These are phyloP conservation scores for Petunia hybrid DNA, from an alignment of 305 asterid genomes.

Conservation along the genomic window DNA sequence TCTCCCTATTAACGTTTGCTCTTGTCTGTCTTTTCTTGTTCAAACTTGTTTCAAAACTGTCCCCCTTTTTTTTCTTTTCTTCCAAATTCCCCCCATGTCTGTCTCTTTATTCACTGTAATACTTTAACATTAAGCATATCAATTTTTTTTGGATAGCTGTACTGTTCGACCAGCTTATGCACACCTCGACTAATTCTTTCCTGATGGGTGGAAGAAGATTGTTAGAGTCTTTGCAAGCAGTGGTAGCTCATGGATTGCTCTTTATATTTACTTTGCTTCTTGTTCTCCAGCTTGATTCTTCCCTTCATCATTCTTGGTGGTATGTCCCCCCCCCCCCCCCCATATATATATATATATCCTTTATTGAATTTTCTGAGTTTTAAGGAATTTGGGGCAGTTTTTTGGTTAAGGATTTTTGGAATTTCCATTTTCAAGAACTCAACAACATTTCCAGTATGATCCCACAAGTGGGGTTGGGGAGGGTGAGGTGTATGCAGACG, in stretches of 20 bases:
- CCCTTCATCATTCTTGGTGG: constrained; percentile 82
- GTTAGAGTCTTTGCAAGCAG: constrained; percentile 77
- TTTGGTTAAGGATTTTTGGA: not conserved
- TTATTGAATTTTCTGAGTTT: constrained; percentile 17
- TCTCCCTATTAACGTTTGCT: not conserved
- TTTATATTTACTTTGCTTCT: constrained; percentile 76
- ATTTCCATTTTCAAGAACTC: not conserved
- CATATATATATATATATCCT: not conserved
- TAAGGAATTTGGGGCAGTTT: not conserved
- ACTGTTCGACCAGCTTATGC: not conserved
- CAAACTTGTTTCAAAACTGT: not conserved
- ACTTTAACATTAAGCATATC: not conserved
- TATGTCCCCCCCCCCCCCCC: constrained; percentile 39
- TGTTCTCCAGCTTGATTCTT: constrained; percentile 75
- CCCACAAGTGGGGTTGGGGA: too few relatives aligned
- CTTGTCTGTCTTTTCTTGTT: not conserved
- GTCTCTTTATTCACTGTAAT: not conserved
- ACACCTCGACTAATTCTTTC: not conserved
- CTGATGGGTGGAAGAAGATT: constrained; percentile 78
- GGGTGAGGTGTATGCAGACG: too few relatives aligned
- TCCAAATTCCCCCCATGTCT: not conserved
- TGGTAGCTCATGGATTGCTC: constrained; percentile 82
- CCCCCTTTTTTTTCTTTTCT: too few relatives aligned
- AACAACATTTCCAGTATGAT: too few relatives aligned
- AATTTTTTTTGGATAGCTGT: not conserved